Conservation (phyloP, 345 rosid species). For the Corymbia maculata region DNA sequence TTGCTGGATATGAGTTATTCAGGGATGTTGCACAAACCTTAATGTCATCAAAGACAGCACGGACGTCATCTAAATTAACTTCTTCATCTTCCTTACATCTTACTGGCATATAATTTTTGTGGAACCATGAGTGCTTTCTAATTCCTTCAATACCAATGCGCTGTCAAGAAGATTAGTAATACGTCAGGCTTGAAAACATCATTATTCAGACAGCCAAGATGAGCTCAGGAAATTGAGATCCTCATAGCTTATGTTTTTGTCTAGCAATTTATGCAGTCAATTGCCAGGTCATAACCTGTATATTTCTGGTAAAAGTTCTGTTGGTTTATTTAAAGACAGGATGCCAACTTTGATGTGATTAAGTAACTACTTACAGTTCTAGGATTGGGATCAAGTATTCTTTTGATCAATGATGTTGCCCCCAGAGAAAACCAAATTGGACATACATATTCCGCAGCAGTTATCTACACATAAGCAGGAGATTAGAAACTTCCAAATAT, state of each 20-base stretch:
- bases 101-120: slow-evolving; percentile 42
- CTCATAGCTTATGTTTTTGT: not conserved
- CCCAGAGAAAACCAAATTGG: slow-evolving; percentile 84
- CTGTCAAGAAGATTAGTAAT: slow-evolving; percentile 23
- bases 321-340: not conserved
- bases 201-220: not conserved
- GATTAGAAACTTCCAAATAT: not conserved
- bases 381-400: slow-evolving; percentile 73
- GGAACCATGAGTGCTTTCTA: slow-evolving; percentile 63
- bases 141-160: slow-evolving; percentile 64
- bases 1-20: not conserved
- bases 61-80: slow-evolving; percentile 74
- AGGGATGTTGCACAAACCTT: slow-evolving; percentile 26
- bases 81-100: slow-evolving; percentile 40
- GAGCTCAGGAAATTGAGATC: not conserved
- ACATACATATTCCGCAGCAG: slow-evolving; percentile 63
- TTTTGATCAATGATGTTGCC: slow-evolving; percentile 54
- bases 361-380: slow-evolving; percentile 52
- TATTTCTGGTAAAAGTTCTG: not conserved
- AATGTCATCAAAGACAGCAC: slow-evolving; percentile 78
- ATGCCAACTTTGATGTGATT: not conserved
- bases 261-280: not conserved
- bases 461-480: slow-evolving; percentile 34
- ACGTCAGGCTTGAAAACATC: not conserved
- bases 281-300: not conserved